Evolutionary conservation across 768 basidiomycete genomes (phyloP), one percentile per base, ranked within the genome.

Genomic region (Exidia glandulosa): DNA sequence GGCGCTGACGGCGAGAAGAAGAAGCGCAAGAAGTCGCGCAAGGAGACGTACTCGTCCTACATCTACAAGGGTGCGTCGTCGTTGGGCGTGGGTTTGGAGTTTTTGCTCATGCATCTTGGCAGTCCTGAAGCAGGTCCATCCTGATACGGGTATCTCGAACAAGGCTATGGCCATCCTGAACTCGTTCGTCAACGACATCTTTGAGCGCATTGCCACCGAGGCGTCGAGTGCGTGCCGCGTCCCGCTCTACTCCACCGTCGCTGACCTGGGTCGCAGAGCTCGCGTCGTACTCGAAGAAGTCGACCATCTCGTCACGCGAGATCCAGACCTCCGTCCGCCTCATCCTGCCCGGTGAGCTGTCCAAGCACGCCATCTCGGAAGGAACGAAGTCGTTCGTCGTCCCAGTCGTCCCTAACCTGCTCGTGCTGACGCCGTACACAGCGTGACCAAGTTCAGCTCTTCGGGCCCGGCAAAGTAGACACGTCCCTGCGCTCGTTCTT

Each of bases 311-410:
- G 23, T 96, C 93, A 27, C 90, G 95, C 61, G 95, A 98, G 76
- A 98, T 98, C 69, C 95, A 97, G 76, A 98, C 95, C 32, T 82
- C 90, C 41, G 94, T 96, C 57, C 88, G 94, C 60, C 81, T 95
- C 50, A 96, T 98, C 69, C 86, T 98, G 30, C 94, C 94, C 62
- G 95, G 94, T 75, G 94, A 97, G 76, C 84, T 98, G 48, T 90
- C 94, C 70, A 98, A 98, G 80, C 95, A 98, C 72, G 95, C 95
- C 59, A 96, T 97, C 73, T 95, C 93, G 30, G 95, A 98, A 74
- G 95, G 95, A 60, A 86, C 83, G 57, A 86, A 86, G 76, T 81
- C 79, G 33, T 84, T 86, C 41, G n/a, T n/a, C n/a, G n/a, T n/a
- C n/a, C n/a, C n/a, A n/a, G n/a, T n/a, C n/a, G n/a, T n/a, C n/a